phyloP scores from a whole-genome alignment of 176 grass and related monocot genomes.

The Musa troglodytarum region DNA sequence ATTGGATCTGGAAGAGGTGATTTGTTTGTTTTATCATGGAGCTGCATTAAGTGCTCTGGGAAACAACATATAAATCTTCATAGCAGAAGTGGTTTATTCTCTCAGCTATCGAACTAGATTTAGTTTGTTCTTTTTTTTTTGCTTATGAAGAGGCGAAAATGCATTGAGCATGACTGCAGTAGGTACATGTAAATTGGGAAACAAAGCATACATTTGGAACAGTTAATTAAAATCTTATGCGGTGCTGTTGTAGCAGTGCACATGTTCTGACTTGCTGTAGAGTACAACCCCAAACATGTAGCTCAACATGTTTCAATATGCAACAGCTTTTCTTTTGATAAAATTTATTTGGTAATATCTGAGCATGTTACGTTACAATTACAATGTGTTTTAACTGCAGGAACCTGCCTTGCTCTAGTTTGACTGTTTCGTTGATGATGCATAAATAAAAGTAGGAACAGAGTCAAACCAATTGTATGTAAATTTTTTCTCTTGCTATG shows the following conservation, averaged over 20 bases:
- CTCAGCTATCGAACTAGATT: background rate
- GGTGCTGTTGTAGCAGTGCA: background rate
- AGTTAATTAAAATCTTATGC: background rate
- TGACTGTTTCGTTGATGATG: background rate
- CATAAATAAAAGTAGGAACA: background rate
- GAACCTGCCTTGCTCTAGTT: background rate
- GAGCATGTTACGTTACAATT: too few relatives aligned
- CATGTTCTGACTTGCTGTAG: background rate
- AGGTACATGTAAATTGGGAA: too few relatives aligned
- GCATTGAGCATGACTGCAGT: too few relatives aligned
- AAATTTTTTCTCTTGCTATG: background rate
- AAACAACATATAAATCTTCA: background rate
- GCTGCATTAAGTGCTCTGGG: background rate
- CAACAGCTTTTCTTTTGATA: too few relatives aligned
- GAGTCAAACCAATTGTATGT: background rate
- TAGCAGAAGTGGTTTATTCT: background rate
- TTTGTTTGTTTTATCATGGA: too few relatives aligned
- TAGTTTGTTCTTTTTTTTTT: too few relatives aligned
- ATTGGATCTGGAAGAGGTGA: too few relatives aligned
- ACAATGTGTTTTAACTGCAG: background rate
- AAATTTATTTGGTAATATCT: too few relatives aligned
- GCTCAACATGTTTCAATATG: too few relatives aligned
- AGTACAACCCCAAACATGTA: too few relatives aligned
- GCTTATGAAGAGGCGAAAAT: too few relatives aligned
- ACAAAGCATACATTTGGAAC: background rate